phyloP scores from a whole-genome alignment of 2,329 filamentous ascomycete species.

The Beauveria asiatica region DNA sequence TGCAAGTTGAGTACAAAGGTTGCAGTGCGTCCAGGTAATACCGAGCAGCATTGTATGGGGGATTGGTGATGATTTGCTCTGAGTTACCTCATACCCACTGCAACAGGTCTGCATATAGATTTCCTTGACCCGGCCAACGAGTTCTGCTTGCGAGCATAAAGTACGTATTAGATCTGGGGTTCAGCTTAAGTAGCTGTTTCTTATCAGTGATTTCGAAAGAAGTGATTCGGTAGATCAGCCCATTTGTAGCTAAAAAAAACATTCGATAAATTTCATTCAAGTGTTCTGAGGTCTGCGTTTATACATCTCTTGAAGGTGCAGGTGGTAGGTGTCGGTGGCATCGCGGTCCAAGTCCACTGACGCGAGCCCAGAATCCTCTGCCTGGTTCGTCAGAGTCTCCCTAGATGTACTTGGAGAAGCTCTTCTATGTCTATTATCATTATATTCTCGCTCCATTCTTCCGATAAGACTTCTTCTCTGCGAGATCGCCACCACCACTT shows the following conservation, averaged over 20 bases:
- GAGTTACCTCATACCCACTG: too few relatives aligned
- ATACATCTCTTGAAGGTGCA: not conserved
- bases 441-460: not conserved
- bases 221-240: not conserved
- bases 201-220: not conserved
- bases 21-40: too few relatives aligned
- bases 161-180: not conserved
- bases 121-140: too few relatives aligned
- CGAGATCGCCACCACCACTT: not conserved
- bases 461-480: not conserved
- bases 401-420: not conserved
- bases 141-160: not conserved
- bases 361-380: not conserved
- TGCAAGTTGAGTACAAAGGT: too few relatives aligned
- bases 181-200: not conserved
- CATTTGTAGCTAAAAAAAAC: not conserved
- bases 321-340: not conserved
- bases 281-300: not conserved
- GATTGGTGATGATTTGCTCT: too few relatives aligned
- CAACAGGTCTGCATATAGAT: too few relatives aligned
- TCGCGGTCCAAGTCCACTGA: not conserved
- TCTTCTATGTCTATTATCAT: not conserved
- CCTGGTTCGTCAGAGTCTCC: not conserved
- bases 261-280: not conserved
- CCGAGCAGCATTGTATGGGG: constrained; percentile 28